These are phyloP conservation scores for Fraxinus dipetala DNA, from an alignment of 305 asterid species.

Conservation along the genomic window DNA sequence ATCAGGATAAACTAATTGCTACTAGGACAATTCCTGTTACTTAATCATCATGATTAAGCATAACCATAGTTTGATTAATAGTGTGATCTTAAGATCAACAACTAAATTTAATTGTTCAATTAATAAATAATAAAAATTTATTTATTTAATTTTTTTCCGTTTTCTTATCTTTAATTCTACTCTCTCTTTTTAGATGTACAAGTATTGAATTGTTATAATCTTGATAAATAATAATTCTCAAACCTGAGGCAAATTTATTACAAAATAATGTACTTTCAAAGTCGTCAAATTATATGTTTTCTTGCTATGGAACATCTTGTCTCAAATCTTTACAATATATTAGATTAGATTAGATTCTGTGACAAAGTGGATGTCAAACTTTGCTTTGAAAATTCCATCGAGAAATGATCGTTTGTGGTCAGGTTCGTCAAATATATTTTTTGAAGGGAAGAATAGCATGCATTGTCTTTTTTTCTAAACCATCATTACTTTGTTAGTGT, in stretches of 20 bases:
- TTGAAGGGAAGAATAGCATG: not conserved
- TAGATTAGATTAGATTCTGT: not conserved
- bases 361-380: not conserved
- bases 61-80: no score
- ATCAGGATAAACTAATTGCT: no score
- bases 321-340: not conserved
- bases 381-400: not conserved
- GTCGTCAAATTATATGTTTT: not conserved
- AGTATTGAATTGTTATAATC: no score
- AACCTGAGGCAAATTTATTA: no score
- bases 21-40: not conserved
- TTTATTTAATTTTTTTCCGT: no score
- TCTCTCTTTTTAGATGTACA: no score
- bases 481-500: not conserved
- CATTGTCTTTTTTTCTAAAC: not conserved
- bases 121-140: no score
- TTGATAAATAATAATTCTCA: no score
- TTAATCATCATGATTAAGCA: not conserved
- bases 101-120: not conserved
- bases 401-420: not conserved
- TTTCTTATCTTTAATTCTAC: no score
- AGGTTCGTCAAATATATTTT: not conserved
- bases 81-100: not conserved
- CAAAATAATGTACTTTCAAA: not conserved
- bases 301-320: not conserved